Evolutionary conservation across 768 basidiomycete genomes (phyloP).

Genomic region (Pholiota conissans): DNA sequence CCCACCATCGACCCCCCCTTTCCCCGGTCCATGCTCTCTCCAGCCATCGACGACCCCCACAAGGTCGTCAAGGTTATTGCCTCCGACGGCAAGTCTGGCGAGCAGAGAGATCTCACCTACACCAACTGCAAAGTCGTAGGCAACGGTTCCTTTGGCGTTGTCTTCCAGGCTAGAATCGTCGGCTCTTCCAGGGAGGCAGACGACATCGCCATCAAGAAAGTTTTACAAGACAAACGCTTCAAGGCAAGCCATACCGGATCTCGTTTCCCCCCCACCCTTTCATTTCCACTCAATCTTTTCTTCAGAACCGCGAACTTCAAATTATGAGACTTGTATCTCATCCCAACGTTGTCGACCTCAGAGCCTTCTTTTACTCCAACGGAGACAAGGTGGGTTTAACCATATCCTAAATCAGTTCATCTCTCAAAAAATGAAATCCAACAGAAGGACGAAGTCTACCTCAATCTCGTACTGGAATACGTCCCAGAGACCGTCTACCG

Average conservation of each 20-base stretch:
- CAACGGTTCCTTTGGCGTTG: constrained; percentile 98
- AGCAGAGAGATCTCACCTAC: constrained; percentile 86
- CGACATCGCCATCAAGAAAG: constrained; percentile 99
- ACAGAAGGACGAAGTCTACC: constrained; percentile 99
- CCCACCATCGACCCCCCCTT: constrained; percentile 33
- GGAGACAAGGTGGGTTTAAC: constrained; percentile 86
- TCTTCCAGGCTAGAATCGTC: constrained; percentile 92
- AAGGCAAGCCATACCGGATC: constrained; percentile 67
- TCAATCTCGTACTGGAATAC: constrained; percentile 98
- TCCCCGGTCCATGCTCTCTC: constrained; percentile 20
- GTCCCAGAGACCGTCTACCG: constrained; percentile 99
- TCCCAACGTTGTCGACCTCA: constrained; percentile 97
- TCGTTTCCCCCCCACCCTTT: constrained; percentile 10
- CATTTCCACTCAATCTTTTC: constrained; percentile 5
- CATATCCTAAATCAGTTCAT: constrained; percentile 2
- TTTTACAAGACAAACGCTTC: constrained; percentile 99
- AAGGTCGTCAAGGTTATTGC: constrained; percentile 95
- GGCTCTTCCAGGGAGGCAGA: constrained; percentile 61
- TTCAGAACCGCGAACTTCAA: constrained; percentile 96
- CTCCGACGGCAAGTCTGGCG: constrained; percentile 91
- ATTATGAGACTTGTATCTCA: constrained; percentile 97
- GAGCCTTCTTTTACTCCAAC: constrained; percentile 98
- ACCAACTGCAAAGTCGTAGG: constrained; percentile 98
- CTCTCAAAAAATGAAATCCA: constrained; percentile 12
- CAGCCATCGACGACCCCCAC: constrained; percentile 94